phyloP scores from a whole-genome alignment of 2,329 filamentous ascomycete genomes.

The Periconia digitata region DNA sequence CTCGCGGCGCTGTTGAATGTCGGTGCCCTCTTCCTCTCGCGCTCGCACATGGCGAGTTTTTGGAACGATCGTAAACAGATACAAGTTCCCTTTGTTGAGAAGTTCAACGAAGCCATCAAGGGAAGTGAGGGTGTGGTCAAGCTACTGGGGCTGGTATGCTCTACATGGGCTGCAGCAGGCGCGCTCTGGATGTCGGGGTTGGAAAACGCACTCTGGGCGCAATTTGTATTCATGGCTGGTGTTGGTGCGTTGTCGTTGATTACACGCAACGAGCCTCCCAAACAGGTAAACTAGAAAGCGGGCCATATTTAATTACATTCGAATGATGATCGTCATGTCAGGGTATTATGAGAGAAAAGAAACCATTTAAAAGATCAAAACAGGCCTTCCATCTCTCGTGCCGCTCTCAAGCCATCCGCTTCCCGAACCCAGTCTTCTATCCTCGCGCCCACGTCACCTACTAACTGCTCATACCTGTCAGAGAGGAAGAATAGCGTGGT shows the following conservation, averaged over 20 bases:
- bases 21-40: slow-evolving; percentile 14
- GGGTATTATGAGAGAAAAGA: too few relatives aligned
- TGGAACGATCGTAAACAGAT: slow-evolving; percentile 37
- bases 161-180: slow-evolving; percentile 22
- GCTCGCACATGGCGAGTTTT: slow-evolving; percentile 32
- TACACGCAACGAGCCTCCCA: too few relatives aligned
- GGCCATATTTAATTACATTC: too few relatives aligned
- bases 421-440: slow-evolving; percentile 72
- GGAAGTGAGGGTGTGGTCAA: slow-evolving; percentile 32
- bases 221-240: neutral
- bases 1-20: slow-evolving; percentile 15
- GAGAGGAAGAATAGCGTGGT: slow-evolving; percentile 77
- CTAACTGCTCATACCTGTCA: slow-evolving; percentile 72
- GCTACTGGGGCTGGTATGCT: slow-evolving; percentile 21
- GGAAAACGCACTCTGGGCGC: neutral
- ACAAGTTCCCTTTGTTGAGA: slow-evolving; percentile 37
- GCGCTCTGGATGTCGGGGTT: slow-evolving; percentile 17
- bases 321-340: too few relatives aligned
- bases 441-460: slow-evolving; percentile 70
- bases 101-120: slow-evolving; percentile 41
- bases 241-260: neutral
- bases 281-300: too few relatives aligned
- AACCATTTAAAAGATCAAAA: too few relatives aligned
- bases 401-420: slow-evolving; percentile 47
- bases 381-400: slow-evolving; percentile 26